Evolutionary conservation across 1,139 yeast species (phyloP).

Genomic region (Lodderomyces theae): DNA sequence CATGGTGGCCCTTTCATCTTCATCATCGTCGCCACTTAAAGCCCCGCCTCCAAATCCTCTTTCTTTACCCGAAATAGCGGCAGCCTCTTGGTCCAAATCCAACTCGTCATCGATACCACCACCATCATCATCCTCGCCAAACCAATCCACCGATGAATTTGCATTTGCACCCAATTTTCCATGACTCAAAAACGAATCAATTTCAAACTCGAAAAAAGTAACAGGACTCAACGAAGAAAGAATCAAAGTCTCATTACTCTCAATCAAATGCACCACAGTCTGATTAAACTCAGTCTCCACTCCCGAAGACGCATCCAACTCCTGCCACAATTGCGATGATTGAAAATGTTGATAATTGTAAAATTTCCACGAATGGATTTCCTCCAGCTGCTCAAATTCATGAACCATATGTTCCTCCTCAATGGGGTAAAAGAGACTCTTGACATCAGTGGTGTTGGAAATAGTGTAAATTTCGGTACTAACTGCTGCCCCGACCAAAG

Average conservation of each 20-base stretch:
- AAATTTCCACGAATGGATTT: conserved; percentile 4
- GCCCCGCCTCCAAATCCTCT: background rate
- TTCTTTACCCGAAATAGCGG: background rate
- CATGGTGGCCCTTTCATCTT: background rate
- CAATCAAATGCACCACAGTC: conserved; percentile 2
- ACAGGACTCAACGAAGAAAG: conserved; percentile 2
- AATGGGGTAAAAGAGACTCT: background rate
- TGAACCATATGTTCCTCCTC: conserved; percentile 3
- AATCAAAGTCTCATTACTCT: conserved; percentile 2
- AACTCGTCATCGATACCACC: background rate
- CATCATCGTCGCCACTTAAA: background rate
- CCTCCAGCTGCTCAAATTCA: conserved; percentile 3
- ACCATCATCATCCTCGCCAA: background rate
- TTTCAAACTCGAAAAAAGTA: conserved; percentile 3
- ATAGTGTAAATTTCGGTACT: background rate
- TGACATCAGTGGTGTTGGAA: background rate
- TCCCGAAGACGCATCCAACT: background rate
- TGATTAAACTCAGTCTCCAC: background rate
- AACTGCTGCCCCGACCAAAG: background rate
- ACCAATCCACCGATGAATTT: background rate
- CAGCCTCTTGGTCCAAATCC: background rate
- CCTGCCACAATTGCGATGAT: conserved; percentile 5
- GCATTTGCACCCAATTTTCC: background rate
- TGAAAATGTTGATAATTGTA: conserved; percentile 1
- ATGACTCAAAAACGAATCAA: background rate